Percentiles rank a stretch among this genome's conserved stretches.
Conservation (phyloP, 129 eudicot genomes). For the Scalesia atractyloides region DNA sequence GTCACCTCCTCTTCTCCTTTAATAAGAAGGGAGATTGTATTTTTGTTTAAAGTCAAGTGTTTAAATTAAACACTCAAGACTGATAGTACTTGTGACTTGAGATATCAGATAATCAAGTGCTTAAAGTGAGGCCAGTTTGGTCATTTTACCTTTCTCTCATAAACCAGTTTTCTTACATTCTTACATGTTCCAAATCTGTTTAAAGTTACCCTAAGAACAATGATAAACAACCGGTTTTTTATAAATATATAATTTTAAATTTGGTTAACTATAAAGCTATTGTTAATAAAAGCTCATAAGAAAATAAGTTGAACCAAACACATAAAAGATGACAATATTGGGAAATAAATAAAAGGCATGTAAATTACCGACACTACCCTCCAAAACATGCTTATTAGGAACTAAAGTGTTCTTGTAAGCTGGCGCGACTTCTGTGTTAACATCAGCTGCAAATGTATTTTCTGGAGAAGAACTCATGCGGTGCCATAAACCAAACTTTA, state of each 20-base stretch:
- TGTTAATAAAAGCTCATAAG: not conserved
- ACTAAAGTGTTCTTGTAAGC: constrained; percentile 26
- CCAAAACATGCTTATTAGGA: constrained; percentile 17
- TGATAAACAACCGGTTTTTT: not conserved
- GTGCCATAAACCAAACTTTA: constrained; percentile 76
- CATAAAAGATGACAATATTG: not conserved
- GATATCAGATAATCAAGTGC: not conserved
- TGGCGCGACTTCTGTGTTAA: constrained; percentile 50
- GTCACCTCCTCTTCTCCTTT: too few relatives aligned
- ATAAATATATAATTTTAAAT: too few relatives aligned
- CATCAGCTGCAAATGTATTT: constrained; percentile 26
- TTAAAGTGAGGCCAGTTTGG: not conserved
- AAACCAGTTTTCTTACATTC: not conserved
- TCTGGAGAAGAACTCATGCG: constrained; percentile 52
- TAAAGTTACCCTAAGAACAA: not conserved
- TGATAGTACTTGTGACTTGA: not conserved
- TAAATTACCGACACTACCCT: constrained; percentile 42
- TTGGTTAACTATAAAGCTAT: too few relatives aligned
- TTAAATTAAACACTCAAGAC: too few relatives aligned
- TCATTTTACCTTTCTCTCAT: not conserved
- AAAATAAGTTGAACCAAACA: not conserved
- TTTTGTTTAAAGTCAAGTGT: too few relatives aligned
- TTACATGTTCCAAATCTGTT: not conserved
- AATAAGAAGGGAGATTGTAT: too few relatives aligned
- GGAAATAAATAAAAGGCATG: not conserved